Base-by-base conservation (phyloP, 2,329 filamentous ascomycete species). In the Pseudohalonectria lignicola region DNA sequence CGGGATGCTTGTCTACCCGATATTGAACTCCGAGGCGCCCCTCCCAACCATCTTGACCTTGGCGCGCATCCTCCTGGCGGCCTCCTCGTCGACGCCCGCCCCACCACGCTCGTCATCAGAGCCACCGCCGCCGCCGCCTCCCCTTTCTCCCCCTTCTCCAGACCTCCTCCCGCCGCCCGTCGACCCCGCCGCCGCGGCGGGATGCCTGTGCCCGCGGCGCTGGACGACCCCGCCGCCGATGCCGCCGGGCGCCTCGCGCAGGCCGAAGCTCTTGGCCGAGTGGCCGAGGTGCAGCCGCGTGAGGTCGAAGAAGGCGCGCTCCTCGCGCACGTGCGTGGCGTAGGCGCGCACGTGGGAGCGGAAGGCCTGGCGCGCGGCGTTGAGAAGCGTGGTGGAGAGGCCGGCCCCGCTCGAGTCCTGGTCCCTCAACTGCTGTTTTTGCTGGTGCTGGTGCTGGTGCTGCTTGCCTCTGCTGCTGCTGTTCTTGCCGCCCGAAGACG, bases 321-420 rank as follows among this genome's bases (percentile, higher is more conserved):
- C 92, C 31, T 81, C 79, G 21, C 84, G 80, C 20, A 90, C 76
- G 59, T 98, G 92, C 0, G 92, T 98, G 3, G 92, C 87, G 56
- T 98, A 98, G 1, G 92, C 92, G 39, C 92, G 74, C 39, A 98
- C 81, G 53, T 96, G 88, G 36, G 85, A 92, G 54, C 93, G 86
- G 64, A 85, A 98, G 0, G 82, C 92, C 47, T 85, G 78, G 16
- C 86, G 76, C 1, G 84, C 90, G 50, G 87, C 73, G 50, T 94
- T 86, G 4, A 94, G 74, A 29, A 83, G 74, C 39, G 76, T 76
- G 39, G 26, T 76, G 36, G 34, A 30, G 15, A 25, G 30, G 2
- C 34, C 13, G 11, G 17, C 17, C 11, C 15, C 25, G 10, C 19
- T 8, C 25, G 35, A 17, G 33, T 32, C 33, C 31, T 40, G 35